Conservation (phyloP, 345 rosid species). For the Luvunga scandens region DNA sequence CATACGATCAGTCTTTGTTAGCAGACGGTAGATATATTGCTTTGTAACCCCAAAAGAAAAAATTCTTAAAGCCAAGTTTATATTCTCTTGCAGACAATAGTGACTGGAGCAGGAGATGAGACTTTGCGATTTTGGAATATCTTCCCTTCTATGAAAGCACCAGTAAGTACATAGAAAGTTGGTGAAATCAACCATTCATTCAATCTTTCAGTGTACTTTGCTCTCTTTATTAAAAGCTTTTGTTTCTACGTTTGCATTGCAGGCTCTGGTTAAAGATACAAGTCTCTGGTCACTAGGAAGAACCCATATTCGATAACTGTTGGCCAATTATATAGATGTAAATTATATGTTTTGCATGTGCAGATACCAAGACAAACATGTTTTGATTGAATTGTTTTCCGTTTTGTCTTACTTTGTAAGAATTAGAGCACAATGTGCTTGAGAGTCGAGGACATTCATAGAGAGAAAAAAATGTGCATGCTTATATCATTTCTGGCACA, state of each 20-base stretch:
- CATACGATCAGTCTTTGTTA: not conserved
- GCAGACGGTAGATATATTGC: not conserved
- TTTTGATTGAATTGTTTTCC: not conserved
- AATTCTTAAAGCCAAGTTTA: not conserved
- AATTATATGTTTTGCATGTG: constrained; percentile 2
- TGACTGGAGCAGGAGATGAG: constrained; percentile 99
- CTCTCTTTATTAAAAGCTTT: not conserved
- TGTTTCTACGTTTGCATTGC: constrained; percentile 12
- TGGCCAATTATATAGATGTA: not conserved
- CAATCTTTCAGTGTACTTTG: not conserved
- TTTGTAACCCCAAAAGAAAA: not conserved
- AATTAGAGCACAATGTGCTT: not conserved
- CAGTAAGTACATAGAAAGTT: constrained; percentile 35
- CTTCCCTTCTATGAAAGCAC: constrained; percentile 80
- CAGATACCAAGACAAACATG: not conserved
- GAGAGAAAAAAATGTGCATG: not conserved
- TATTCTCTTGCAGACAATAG: constrained; percentile 64
- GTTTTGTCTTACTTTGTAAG: not conserved
- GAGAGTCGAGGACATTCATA: not conserved
- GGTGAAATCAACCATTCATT: not conserved
- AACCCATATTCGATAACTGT: constrained; percentile 53
- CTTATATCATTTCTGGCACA: not conserved
- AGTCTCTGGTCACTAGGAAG: constrained; percentile 95
- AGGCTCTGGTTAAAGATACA: constrained; percentile 88
- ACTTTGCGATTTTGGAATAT: constrained; percentile 91